Percentiles rank a stretch among this genome's conserved stretches.
Conservation (phyloP, 345 rosid species). For the Theobroma cacao region DNA sequence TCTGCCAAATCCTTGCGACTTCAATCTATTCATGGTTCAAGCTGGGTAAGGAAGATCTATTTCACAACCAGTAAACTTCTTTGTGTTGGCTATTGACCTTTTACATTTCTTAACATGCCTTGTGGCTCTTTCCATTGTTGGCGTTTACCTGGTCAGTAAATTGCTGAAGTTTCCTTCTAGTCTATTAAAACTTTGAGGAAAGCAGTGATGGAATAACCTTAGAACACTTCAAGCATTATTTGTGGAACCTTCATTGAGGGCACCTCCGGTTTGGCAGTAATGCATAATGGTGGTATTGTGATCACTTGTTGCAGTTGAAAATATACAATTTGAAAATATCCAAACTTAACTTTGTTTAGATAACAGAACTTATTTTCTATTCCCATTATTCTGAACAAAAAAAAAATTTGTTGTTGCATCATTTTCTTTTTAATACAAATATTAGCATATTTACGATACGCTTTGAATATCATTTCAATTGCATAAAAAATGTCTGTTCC, state of each 20-base stretch:
- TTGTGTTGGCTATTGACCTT: not conserved
- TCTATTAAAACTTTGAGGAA: not conserved
- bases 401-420: not conserved
- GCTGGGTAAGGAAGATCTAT: conserved; percentile 61
- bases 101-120: conserved; percentile 1
- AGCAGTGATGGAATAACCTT: not conserved
- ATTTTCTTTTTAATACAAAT: not conserved
- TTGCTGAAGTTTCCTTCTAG: not conserved
- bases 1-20: conserved; percentile 86
- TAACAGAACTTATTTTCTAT: not conserved
- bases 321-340: not conserved
- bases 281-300: not conserved
- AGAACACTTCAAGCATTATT: not conserved
- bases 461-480: not conserved
- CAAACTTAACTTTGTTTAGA: not conserved
- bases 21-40: conserved; percentile 93
- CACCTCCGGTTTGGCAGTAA: not conserved
- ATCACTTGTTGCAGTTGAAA: not conserved
- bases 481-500: not conserved
- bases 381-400: not conserved
- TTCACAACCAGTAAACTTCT: conserved; percentile 4
- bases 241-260: not conserved
- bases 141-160: not conserved
- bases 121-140: not conserved
- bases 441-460: not conserved